These are phyloP conservation scores for Lachnellula cervina DNA, from an alignment of 2,329 filamentous ascomycete species.

Conservation along the genomic window DNA sequence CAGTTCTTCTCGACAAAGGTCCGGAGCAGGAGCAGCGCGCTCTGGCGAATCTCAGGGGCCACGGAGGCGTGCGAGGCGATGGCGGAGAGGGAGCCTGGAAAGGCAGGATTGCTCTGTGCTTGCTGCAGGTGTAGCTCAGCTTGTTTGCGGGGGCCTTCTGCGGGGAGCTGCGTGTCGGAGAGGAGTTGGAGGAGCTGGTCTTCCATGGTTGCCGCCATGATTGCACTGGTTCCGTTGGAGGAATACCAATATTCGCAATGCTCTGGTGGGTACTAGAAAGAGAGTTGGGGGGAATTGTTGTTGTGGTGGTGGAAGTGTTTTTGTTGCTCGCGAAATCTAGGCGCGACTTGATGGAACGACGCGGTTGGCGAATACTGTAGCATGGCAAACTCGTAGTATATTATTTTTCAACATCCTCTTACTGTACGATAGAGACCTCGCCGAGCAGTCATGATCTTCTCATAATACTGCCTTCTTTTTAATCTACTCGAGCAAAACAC, in stretches of 20 bases:
- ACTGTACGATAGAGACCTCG: not conserved
- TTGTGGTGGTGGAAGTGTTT: not conserved
- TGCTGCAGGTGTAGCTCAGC: constrained; percentile 57
- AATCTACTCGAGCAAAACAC: not conserved
- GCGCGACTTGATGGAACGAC: not conserved
- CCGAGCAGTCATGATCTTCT: not conserved
- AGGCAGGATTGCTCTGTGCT: constrained; percentile 56
- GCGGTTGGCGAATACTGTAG: not conserved
- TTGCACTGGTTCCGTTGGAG: not conserved
- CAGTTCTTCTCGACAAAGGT: constrained; percentile 81
- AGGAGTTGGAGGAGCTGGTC: constrained; percentile 87
- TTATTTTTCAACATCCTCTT: not conserved
- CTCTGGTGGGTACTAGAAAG: not conserved
- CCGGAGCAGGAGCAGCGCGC: constrained; percentile 74
- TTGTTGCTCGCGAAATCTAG: not conserved
- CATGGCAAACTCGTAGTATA: not conserved
- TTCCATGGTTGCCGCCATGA: constrained; percentile 61
- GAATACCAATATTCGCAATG: not conserved
- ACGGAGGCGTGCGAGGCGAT: constrained; percentile 74
- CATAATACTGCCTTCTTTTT: not conserved
- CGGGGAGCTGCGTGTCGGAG: constrained; percentile 74
- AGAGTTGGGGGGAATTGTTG: not conserved
- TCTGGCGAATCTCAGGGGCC: constrained; percentile 71
- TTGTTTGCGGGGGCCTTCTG: constrained; percentile 72
- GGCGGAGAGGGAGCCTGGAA: constrained; percentile 73